Evolutionary conservation across 352 stramenopile genomes (phyloP), one percentile per base, ranked within the genome.

Genomic region (Pythium scleroteichum): DNA sequence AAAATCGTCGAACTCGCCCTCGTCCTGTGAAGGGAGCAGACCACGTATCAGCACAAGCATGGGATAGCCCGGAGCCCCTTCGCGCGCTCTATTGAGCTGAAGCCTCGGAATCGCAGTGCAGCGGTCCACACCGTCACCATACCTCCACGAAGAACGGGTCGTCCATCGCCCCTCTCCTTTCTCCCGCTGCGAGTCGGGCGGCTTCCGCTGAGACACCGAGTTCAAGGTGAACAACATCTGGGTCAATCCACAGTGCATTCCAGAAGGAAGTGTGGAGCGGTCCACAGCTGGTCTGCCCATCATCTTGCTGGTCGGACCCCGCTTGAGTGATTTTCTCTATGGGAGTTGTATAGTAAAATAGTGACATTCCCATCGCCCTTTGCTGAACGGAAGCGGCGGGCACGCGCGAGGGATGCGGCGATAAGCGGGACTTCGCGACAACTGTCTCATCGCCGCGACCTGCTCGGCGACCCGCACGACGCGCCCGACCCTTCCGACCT

Each of bases 1-100:
- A 47, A 89, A 70, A 74, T 92, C 82, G 52, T 90, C 82, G 49
- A 92, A 92, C 57, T 87, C 82, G 16, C 73, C 80, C 58, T 87
- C 77, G 69, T 90, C 82, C 72, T 92, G 33, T 20, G 27, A 13
- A 33, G 27, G 10, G 35, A 64, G 38, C 9, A 53, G 16, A 16
- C 38, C 56, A 45, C 16, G 10, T 45, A 60, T 57, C 20, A 60
- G 45, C 23, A 35, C 29, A 9, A 16, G 17, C 38, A 48, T 8
- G 10, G 56, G 49, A 61, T 61, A 22, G 24, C 6, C 22, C 14
- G 17, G 41, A 45, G 38, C 50, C 19, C 29, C 13, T 35, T 23
- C 1, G 51, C 19, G 1, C 20, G 10, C 19, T 7, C 33, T 19
- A 53, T 32, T 17, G 24, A 24, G n/a, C 13, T 13, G 52, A 20